Percentiles rank a stretch among this genome's conserved stretches.
phyloP scores from a whole-genome alignment of 495 filamentous ascomycete species.

The Trichoderma erinaceum region DNA sequence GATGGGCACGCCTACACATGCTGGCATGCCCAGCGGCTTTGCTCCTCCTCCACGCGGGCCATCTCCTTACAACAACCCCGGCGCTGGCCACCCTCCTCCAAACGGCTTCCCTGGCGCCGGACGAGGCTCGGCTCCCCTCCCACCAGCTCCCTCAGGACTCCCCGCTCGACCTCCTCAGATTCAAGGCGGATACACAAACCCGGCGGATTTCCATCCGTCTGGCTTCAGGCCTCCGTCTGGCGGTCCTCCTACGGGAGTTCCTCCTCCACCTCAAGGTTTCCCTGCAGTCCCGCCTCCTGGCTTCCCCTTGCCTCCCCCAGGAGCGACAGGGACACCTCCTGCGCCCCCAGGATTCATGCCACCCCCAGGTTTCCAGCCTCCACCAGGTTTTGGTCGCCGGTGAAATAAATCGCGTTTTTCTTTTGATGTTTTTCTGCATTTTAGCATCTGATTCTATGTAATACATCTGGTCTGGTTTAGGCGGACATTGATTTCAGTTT shows the following conservation, averaged over 20 bases:
- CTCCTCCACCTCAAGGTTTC: conserved; percentile 26
- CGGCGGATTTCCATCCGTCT: conserved; percentile 54
- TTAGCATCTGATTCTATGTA: not conserved
- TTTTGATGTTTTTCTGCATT: not conserved
- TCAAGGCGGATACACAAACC: conserved; percentile 70
- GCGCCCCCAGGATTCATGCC: conserved; percentile 21
- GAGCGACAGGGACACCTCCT: conserved; percentile 19
- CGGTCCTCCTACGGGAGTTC: conserved; percentile 19
- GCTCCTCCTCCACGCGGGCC: conserved; percentile 22
- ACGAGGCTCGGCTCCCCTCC: conserved; percentile 31
- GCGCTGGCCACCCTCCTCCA: conserved; percentile 31
- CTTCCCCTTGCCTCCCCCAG: conserved; percentile 26
- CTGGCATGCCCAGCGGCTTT: conserved; percentile 24
- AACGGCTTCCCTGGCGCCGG: conserved; percentile 29
- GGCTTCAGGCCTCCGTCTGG: conserved; percentile 22
- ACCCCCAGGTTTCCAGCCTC: conserved; percentile 18
- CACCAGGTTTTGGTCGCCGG: conserved; percentile 22
- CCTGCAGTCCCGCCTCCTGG: conserved; percentile 26
- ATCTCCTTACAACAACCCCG: conserved; percentile 26
- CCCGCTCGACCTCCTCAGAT: conserved; percentile 75
- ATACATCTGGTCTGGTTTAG: not conserved
- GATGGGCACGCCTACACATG: conserved; percentile 20
- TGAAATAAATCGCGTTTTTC: not conserved
- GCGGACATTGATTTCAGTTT: not conserved
- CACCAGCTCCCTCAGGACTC: conserved; percentile 66